Evolutionary conservation across 2,329 filamentous ascomycete species (phyloP), one percentile per base, ranked within the genome.

Genomic region (Talaromyces sp.): DNA sequence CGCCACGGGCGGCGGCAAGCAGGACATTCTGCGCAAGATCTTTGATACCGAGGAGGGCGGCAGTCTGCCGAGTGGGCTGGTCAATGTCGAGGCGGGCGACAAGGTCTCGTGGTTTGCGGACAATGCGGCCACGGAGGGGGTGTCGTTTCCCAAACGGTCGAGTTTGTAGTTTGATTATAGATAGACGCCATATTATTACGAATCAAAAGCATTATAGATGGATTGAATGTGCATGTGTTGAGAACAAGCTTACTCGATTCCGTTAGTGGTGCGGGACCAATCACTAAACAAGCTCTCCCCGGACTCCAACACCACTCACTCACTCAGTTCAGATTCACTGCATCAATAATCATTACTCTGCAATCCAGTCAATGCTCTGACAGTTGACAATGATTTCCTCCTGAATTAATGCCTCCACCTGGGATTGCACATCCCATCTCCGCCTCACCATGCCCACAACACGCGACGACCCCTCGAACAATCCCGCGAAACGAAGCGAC

Each of bases 91-190:
- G 49, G 89, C 86, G 3, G 91, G 90, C 52, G 92, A 96, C 66
- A 89, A 92, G 70, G 92, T 92, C 71, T 95, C 88, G 78, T 99
- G 95, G 95, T 98, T 99, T 74, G 92, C 93, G 51, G 95, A 98
- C 74, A 84, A 87, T 70, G 82, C 90, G 4, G 93, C 95, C 54
- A 87, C 96, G 13, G 89, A 96, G 71, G 92, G 91, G 4, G 91
- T 99, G 13, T 81, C 82, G 63, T 97, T 91, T 72, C 91, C 93
- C 27, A 84, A 89, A 72, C 87, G 90, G 68, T 88, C 90, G 22
- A 88, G 82, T 70, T 74, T 88, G 63, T 88, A 72, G 78, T 60
- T 52, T 36, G 2, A 36, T 52, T 15, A 30, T 30, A 30, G 15
- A 30, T 17, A 28, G 49, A n/a, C 33, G 33, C 33, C 32, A 17